Conservation (phyloP, 2,329 filamentous ascomycete genomes). For the Anthostomella pinea region DNA sequence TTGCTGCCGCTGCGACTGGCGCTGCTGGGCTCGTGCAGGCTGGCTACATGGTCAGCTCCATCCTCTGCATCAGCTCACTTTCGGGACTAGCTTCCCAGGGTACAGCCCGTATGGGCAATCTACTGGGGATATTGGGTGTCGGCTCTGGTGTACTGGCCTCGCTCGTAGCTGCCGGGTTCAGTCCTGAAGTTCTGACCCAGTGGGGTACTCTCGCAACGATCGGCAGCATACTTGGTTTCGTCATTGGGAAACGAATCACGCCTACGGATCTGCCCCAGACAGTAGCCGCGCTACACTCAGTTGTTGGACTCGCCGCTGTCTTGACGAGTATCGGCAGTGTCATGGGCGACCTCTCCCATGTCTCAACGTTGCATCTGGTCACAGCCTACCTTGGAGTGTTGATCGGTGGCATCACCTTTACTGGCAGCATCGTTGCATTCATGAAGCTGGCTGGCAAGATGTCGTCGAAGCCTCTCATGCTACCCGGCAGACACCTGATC, state of each 20-base stretch:
- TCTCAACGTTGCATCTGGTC: conserved; percentile 78
- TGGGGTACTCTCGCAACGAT: conserved; percentile 73
- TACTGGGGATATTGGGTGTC: conserved; percentile 83
- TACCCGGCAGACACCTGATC: conserved; percentile 72
- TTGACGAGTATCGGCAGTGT: conserved; percentile 86
- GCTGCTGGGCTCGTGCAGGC: conserved; percentile 83
- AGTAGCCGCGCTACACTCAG: conserved; percentile 83
- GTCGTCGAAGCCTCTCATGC: conserved; percentile 69
- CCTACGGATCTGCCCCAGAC: conserved; percentile 87
- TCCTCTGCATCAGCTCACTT: conserved; percentile 82
- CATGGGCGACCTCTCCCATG: conserved; percentile 66
- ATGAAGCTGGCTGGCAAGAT: conserved; percentile 81
- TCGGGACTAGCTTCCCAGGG: conserved; percentile 78
- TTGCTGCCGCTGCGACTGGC: conserved; percentile 77
- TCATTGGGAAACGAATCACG: conserved; percentile 84
- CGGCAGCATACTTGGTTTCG: conserved; percentile 63
- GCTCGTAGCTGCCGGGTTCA: conserved; percentile 75
- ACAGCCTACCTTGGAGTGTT: conserved; percentile 83
- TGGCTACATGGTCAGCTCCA: conserved; percentile 79
- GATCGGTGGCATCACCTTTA: conserved; percentile 87
- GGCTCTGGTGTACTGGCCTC: conserved; percentile 80
- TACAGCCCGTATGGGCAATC: conserved; percentile 81
- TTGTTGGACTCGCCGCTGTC: conserved; percentile 85
- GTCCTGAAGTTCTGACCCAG: conserved; percentile 73
- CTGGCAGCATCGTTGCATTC: conserved; percentile 85